A percentile compares a stretch with the other conserved stretches of the same genome.
Conservation (phyloP, 164 flowering plant species). For the Macadamia integrifolia region DNA sequence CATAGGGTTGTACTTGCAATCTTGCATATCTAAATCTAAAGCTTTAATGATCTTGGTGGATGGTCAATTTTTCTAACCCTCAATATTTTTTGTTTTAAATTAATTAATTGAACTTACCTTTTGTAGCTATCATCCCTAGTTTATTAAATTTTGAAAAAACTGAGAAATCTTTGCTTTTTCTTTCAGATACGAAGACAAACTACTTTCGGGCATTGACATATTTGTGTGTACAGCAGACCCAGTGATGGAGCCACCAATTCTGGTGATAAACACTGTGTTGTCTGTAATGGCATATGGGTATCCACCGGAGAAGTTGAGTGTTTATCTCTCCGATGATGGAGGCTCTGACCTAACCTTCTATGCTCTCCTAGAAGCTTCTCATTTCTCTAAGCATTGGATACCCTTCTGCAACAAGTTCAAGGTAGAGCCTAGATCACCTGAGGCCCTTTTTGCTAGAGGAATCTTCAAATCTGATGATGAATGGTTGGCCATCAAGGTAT, state of each 20-base stretch:
- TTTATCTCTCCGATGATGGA: slow-evolving; percentile 44
- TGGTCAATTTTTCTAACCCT: no score
- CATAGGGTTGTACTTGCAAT: no score
- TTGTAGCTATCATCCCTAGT: no score
- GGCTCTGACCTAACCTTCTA: slow-evolving; percentile 38
- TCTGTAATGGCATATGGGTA: slow-evolving; percentile 42
- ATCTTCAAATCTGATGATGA: slow-evolving; percentile 9
- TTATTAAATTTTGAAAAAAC: no score
- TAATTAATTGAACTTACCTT: no score
- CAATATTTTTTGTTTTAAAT: no score
- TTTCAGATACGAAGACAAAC: slow-evolving; percentile 15
- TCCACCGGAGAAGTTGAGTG: slow-evolving; percentile 34
- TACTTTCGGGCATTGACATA: slow-evolving; percentile 35
- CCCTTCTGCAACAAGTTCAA: slow-evolving; percentile 41
- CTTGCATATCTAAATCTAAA: no score
- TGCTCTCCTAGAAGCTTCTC: slow-evolving; percentile 42
- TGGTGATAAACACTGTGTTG: slow-evolving; percentile 37
- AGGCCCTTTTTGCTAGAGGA: slow-evolving; percentile 23
- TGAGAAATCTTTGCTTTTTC: no score
- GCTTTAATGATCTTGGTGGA: no score
- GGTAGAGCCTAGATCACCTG: slow-evolving; percentile 35
- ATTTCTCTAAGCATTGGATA: slow-evolving; percentile 35
- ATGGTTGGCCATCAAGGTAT: slow-evolving; percentile 15
- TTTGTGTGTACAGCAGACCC: slow-evolving; percentile 52
- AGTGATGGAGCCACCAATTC: slow-evolving; percentile 30